A percentile compares a stretch with the other conserved stretches of the same genome.
phyloP scores from a whole-genome alignment of 148 eudicot genomes.

The Polygonum aviculare region DNA sequence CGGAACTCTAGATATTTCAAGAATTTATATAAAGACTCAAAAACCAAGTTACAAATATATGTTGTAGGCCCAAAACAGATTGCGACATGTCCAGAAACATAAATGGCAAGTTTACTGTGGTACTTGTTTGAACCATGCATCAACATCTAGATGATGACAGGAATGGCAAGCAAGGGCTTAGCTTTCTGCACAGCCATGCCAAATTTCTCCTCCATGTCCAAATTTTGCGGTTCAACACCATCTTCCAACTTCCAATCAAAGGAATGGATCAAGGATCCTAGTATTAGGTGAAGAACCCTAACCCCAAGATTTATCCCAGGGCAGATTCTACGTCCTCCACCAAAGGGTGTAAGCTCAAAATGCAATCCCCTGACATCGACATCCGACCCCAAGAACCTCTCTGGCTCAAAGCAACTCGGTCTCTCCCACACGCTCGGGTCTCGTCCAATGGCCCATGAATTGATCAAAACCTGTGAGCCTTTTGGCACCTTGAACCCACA shows the following conservation, averaged over 20 bases:
- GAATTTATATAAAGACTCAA: no score
- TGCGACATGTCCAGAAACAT: no score
- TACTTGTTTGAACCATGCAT: no score
- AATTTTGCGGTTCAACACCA: no score
- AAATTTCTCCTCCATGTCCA: no score
- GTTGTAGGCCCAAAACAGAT: no score
- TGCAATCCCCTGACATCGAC: slow-evolving; percentile 21
- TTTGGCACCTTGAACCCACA: slow-evolving; percentile 22
- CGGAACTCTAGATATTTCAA: no score
- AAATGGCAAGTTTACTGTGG: no score
- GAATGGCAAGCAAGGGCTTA: slow-evolving; percentile 17
- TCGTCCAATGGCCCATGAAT: slow-evolving; percentile 36
- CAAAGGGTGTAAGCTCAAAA: not conserved
- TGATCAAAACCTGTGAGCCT: slow-evolving; percentile 29
- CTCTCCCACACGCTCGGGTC: slow-evolving; percentile 21
- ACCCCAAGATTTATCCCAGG: slow-evolving; percentile 26
- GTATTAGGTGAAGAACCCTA: slow-evolving; percentile 16
- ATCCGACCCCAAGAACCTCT: slow-evolving; percentile 25
- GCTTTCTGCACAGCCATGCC: slow-evolving; percentile 10
- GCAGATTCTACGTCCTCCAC: slow-evolving; percentile 17
- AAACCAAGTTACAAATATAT: no score
- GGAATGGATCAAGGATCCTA: no score
- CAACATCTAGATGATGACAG: not conserved
- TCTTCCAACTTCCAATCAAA: no score
- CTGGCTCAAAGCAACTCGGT: slow-evolving; percentile 25